Evolutionary conservation across 352 stramenopile species (phyloP).

Genomic region (Phytophthora pistaciae): DNA sequence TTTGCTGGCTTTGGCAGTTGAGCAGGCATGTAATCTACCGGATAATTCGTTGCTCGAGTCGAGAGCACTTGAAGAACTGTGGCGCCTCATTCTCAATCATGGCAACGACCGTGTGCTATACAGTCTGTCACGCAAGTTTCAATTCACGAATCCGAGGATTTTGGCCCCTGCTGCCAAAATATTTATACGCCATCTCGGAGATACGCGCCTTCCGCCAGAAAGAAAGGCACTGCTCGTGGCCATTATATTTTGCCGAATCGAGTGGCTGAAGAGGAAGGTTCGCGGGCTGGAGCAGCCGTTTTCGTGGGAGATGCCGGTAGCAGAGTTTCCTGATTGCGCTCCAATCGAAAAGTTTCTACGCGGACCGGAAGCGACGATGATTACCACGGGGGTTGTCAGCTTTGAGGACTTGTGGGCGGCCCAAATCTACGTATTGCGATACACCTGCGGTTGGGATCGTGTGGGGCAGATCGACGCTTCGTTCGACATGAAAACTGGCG

Average conservation of each 20-base stretch:
- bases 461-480: not conserved
- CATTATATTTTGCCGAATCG: not conserved
- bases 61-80: not conserved
- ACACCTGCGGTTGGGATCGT: not conserved
- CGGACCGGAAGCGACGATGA: conserved; percentile 2
- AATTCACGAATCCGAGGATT: not conserved
- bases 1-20: not conserved
- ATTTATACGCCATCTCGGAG: not conserved
- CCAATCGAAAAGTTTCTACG: conserved; percentile 19
- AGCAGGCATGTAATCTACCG: not conserved
- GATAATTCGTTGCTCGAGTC: not conserved
- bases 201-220: not conserved
- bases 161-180: not conserved
- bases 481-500: not conserved
- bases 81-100: not conserved
- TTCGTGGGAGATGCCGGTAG: conserved; percentile 26
- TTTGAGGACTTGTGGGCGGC: not conserved
- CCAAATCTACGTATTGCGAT: not conserved
- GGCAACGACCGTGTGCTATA: not conserved
- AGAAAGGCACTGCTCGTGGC: not conserved
- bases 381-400: not conserved
- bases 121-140: not conserved
- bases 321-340: conserved; percentile 1
- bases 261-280: conserved; percentile 23
- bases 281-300: conserved; percentile 20